Percentiles rank a stretch among this genome's conserved stretches.
Conservation (phyloP, 257 asterid species). For the Solanum phureja region DNA sequence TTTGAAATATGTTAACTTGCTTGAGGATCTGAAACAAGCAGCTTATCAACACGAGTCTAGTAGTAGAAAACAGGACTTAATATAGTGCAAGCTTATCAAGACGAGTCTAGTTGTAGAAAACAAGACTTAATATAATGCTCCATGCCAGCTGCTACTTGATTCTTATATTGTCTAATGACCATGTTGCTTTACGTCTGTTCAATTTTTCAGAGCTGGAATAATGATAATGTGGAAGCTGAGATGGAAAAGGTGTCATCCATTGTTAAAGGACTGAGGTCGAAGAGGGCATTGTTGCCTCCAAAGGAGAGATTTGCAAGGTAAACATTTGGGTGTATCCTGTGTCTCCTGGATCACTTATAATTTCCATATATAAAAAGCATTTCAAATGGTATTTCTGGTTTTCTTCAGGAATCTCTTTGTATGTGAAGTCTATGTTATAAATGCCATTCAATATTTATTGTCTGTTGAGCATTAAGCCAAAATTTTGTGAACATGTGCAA, state of each 20-base stretch:
- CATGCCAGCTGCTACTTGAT: background rate
- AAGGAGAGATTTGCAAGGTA: conserved; percentile 74
- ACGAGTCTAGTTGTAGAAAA: background rate
- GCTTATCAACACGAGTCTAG: background rate
- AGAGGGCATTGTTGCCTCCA: conserved; percentile 58
- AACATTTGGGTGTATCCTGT: background rate
- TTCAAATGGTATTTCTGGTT: background rate
- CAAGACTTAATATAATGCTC: background rate
- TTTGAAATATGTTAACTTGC: background rate
- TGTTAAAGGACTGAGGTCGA: conserved; percentile 67
- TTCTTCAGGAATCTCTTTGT: background rate
- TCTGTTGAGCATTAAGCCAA: background rate
- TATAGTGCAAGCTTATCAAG: background rate
- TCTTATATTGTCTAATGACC: background rate
- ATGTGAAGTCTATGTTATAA: background rate
- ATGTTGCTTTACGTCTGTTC: background rate
- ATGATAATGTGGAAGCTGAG: conserved; percentile 61
- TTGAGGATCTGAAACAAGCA: background rate
- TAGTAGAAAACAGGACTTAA: background rate
- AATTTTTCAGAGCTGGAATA: conserved; percentile 55
- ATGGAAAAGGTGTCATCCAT: conserved; percentile 61
- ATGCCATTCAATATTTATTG: background rate
- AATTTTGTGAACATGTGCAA: background rate
- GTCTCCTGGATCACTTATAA: background rate
- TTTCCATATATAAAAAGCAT: background rate